Evolutionary conservation across 257 asterid species (phyloP).

Genomic region (Gardenia jasminoides): DNA sequence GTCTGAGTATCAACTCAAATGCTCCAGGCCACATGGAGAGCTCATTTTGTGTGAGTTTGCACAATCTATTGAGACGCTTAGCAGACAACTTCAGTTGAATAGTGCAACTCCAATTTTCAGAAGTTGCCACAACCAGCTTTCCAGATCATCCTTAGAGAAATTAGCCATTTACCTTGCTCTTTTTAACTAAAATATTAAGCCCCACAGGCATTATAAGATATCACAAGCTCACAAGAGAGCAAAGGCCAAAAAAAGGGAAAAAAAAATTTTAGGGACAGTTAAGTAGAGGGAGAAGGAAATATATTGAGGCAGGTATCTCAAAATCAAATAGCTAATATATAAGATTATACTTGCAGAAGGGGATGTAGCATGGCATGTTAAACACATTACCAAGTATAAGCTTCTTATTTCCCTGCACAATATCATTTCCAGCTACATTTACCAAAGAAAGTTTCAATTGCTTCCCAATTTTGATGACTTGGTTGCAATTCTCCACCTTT

Average conservation of each 20-base stretch:
- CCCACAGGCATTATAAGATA: not conserved
- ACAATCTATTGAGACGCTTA: not conserved
- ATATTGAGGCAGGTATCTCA: not conserved
- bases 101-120: not conserved
- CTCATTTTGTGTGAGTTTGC: not conserved
- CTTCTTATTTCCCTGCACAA: constrained; percentile 96
- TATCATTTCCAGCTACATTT: constrained; percentile 93
- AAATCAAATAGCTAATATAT: not conserved
- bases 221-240: too few relatives aligned
- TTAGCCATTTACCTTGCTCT: not conserved
- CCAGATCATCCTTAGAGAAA: not conserved
- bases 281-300: not conserved
- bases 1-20: not conserved
- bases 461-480: constrained; percentile 80
- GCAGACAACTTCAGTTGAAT: not conserved
- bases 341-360: not conserved
- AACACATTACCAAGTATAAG: constrained; percentile 80
- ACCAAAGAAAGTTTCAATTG: constrained; percentile 83
- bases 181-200: not conserved
- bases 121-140: not conserved
- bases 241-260: too few relatives aligned
- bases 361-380: constrained; percentile 4
- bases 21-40: not conserved
- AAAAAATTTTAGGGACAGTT: too few relatives aligned
- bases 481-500: constrained; percentile 96